Base-by-base conservation (phyloP, 1,139 yeast genomes). In the Candida frijolesensis region DNA sequence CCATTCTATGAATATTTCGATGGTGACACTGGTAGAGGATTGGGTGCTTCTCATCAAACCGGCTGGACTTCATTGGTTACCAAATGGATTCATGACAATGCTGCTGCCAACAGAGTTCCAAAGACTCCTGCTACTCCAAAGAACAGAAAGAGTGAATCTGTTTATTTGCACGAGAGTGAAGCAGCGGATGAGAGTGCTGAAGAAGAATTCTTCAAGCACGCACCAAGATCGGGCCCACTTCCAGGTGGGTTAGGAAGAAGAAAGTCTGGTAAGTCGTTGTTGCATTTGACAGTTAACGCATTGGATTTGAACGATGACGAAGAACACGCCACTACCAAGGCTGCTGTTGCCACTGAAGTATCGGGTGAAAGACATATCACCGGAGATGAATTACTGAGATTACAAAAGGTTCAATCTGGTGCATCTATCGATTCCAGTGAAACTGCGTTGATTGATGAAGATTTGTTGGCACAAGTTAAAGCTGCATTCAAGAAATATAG, bases 11-110 rank as follows among this genome's bases (percentile, higher is more conserved):
- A 92, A 71, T 92, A 88, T 65, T 92, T 92, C 66, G 96, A 92
- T 63, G 97, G 96, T 59, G 98, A 92, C 63, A 87, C 96, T 2
- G 98, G 98, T 45, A 81, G 96, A 60, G 98, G 98, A 6, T 74
- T 92, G 53, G 98, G 98, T 38, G 94, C 97, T 1, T 86, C 94
- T 45, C 97, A 94, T 73, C 98, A 92, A 71, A 87, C 92, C 74
- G 98, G 98, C 14, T 92, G 98, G 98, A 92, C 98, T 1, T 92
- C 96, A 0, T 79, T 92, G 45, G 95, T 91, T 50, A 96, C 97
- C 45, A 89, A 94, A 68, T 84, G 95, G 83, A 90, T 92, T 63
- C 96, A 89, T 64, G 98, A 92, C 67, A 89, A 89, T 47, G 97
- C 97, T 51, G 79, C 84, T 44, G 80, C 90, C 0, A 82, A 85